phyloP scores from a whole-genome alignment of 2,329 filamentous ascomycete species.

The Sporothrix pseudoabietina region DNA sequence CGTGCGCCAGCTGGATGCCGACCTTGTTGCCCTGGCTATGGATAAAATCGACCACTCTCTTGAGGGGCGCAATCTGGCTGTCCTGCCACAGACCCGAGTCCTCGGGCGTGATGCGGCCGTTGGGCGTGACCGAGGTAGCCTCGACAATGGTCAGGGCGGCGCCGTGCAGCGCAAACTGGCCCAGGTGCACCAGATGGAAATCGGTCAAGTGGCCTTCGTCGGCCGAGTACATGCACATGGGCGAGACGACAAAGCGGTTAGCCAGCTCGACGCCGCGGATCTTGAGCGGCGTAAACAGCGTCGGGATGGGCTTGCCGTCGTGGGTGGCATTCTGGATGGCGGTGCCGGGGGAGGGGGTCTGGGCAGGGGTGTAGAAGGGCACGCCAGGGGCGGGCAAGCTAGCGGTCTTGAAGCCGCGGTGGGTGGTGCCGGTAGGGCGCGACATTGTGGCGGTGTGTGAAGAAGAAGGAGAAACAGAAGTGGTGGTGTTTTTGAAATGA shows the following conservation, averaged over 20 bases:
- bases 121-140: conserved; percentile 71
- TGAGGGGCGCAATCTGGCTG: conserved; percentile 72
- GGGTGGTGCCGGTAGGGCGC: conserved; percentile 23
- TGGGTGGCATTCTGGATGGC: conserved; percentile 39
- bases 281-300: conserved; percentile 58
- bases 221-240: conserved; percentile 64
- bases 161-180: conserved; percentile 75
- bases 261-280: conserved; percentile 56
- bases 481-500: neutral
- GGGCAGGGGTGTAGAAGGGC: conserved; percentile 58
- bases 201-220: conserved; percentile 69
- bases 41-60: conserved; percentile 72
- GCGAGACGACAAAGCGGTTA: conserved; percentile 61
- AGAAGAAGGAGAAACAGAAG: neutral
- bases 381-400: conserved; percentile 49
- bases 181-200: conserved; percentile 82
- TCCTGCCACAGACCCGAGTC: conserved; percentile 83
- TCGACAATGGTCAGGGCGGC: conserved; percentile 75
- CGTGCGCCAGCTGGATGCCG: conserved; percentile 80
- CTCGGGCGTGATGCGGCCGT: conserved; percentile 81
- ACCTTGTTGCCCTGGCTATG: conserved; percentile 77
- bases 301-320: conserved; percentile 44
- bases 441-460: conserved; percentile 7
- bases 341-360: conserved; percentile 55
- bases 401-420: conserved; percentile 24